Evolutionary conservation across 495 filamentous ascomycete species (phyloP).

Genomic region (Talaromyces thailandensis): DNA sequence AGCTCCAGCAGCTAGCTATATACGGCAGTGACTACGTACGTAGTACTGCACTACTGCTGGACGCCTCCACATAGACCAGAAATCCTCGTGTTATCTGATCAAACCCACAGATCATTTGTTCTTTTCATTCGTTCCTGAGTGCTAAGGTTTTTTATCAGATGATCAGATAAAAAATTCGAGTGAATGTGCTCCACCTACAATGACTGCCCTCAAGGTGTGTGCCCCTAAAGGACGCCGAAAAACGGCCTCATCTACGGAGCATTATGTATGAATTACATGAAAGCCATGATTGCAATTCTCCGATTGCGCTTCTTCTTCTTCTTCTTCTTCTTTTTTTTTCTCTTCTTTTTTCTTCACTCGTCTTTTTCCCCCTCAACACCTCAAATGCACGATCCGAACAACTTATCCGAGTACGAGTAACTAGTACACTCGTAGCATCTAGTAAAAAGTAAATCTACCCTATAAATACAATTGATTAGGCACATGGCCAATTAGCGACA

Average conservation of each 20-base stretch:
- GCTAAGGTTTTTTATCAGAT: not conserved
- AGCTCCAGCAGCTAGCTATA: not conserved
- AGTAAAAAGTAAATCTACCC: too few relatives aligned
- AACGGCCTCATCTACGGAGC: not conserved
- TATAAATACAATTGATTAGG: not conserved
- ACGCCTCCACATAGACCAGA: not conserved
- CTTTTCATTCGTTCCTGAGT: not conserved
- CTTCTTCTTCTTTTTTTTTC: not conserved
- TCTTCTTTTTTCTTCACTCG: not conserved
- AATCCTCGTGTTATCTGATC: not conserved
- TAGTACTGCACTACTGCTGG: not conserved
- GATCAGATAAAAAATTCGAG: conserved; percentile 1
- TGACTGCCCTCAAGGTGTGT: not conserved
- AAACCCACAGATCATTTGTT: not conserved
- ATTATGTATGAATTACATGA: not conserved
- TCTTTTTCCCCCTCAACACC: too few relatives aligned
- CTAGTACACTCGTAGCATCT: too few relatives aligned
- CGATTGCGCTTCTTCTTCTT: not conserved
- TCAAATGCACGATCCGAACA: too few relatives aligned
- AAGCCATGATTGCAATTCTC: not conserved
- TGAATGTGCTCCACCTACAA: not conserved
- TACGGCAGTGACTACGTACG: not conserved
- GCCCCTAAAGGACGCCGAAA: not conserved
- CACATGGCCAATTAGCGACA: not conserved
- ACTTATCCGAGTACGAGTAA: not conserved